Evolutionary conservation across 805 yeast genomes (phyloP), one percentile per base, ranked within the genome.

Genomic region (Wickerhamiella kurtzmanii): DNA sequence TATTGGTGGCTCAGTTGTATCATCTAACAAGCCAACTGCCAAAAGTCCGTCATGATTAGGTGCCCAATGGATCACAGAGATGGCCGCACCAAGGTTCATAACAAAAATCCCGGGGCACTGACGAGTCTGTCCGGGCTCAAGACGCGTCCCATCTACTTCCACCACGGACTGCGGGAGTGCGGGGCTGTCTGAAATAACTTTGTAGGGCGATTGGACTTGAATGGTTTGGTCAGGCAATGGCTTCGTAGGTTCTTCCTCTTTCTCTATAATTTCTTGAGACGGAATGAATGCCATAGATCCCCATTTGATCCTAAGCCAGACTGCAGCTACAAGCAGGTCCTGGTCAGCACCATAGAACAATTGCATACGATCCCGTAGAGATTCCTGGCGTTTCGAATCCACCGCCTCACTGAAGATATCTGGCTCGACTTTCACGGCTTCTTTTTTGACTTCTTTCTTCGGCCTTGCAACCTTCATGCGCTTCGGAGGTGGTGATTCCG

Each of bases 21-120:
- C 41, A 38, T 70, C 67, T 1, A 78, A 64, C 0, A 75, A 57
- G 0, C 78, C 62, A 1, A 76, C 71, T 0, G 81, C 83, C 40
- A 80, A 55, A 49, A 67, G 70, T 5, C 47, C 44, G 1, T 50
- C 50, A n/a, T 50, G 52, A 2, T 55, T 60, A 45, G 47, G 51
- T 5, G 59, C 60, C 85, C 85, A 80, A 8, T 72, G 70, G 48
- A 73, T 56, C 18, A 75, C 72, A 0, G 81, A 71, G 0, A 77
- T 64, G 6, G 70, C 60, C 0, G 76, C 75, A 0, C 82, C 82
- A 0, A 69, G 63, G 53, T 75, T 74, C 16, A 73, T 43, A 2
- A 74, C 62, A 8, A 66, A 55, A 0, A 74, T 74, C 16, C 57
- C 60, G 22, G 73, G 61, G 4, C 56, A 46, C 4, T 15, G 13